Percentiles rank a stretch among this genome's conserved stretches.
phyloP scores from a whole-genome alignment of 495 filamentous ascomycete species.

The Eremomyces bilateralis region DNA sequence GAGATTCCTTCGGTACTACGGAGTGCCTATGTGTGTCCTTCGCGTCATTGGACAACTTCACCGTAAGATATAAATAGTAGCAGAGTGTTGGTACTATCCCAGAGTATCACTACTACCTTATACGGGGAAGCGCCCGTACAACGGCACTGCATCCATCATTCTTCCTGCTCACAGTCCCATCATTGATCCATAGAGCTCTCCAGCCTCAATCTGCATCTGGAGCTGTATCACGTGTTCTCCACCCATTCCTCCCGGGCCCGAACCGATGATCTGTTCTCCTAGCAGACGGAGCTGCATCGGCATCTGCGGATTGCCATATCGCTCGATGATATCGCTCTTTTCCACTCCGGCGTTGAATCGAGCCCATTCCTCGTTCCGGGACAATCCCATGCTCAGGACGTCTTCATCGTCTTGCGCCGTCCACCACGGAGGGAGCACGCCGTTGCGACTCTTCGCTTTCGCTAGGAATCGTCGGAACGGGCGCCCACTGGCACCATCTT shows the following conservation, averaged over 20 bases:
- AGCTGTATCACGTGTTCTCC: conserved; percentile 44
- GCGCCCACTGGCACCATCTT: conserved; percentile 14
- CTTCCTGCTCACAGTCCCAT: no score
- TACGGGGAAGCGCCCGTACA: no score
- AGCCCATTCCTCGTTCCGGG: conserved; percentile 10
- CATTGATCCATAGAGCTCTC: no score
- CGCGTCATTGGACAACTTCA: no score
- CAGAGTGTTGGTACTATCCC: no score
- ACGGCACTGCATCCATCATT: no score
- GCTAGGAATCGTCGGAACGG: conserved; percentile 14
- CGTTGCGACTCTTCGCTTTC: conserved; percentile 8
- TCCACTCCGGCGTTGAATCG: conserved; percentile 14
- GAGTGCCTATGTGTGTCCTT: no score
- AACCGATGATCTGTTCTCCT: conserved; percentile 12
- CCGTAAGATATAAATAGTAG: no score
- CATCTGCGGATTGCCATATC: conserved; percentile 20
- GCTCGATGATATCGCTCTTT: conserved; percentile 20
- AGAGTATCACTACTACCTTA: no score
- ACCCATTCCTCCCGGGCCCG: conserved; percentile 22
- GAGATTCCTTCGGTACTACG: no score
- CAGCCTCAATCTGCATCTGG: conserved; percentile 59
- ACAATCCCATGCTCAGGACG: no score
- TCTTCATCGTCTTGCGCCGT: no score
- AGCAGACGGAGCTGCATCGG: conserved; percentile 24
- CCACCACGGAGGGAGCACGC: conserved; percentile 25